phyloP scores from a whole-genome alignment of 257 asterid genomes.

The Solanum medicagineum region DNA sequence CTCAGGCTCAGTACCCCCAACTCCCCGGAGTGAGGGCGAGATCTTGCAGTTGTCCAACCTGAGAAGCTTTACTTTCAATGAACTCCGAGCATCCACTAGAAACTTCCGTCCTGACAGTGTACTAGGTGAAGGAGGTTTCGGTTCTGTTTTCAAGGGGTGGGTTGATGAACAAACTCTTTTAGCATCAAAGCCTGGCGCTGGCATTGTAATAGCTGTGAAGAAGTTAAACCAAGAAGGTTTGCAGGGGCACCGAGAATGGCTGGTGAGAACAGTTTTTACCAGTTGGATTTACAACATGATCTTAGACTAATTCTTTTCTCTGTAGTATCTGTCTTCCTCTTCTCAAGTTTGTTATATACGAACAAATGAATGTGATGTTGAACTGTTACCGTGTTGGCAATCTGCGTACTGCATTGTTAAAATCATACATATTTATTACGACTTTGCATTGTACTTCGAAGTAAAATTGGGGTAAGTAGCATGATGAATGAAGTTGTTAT shows the following conservation, averaged over 20 bases:
- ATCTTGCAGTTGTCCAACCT: conserved; percentile 71
- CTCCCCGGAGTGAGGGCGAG: conserved; percentile 84
- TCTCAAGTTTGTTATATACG: background rate
- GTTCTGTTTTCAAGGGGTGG: conserved; percentile 90
- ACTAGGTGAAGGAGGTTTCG: conserved; percentile 88
- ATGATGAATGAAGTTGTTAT: background rate
- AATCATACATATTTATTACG: background rate
- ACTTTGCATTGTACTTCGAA: background rate
- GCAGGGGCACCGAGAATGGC: conserved; percentile 97
- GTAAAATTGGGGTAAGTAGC: background rate
- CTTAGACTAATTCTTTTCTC: background rate
- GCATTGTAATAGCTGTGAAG: conserved; percentile 79
- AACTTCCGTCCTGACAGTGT: conserved; percentile 89
- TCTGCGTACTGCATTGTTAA: background rate
- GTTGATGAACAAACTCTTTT: conserved; percentile 50
- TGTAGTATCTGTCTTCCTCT: background rate
- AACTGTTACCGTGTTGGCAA: background rate
- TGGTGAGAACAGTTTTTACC: conserved; percentile 29
- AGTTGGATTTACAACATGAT: background rate
- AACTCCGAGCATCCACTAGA: conserved; percentile 66
- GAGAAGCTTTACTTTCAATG: conserved; percentile 56
- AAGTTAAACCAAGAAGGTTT: conserved; percentile 77
- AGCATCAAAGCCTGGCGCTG: conserved; percentile 63
- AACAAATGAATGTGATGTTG: background rate
- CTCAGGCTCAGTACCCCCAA: conserved; percentile 49